Percentiles rank a stretch among this genome's conserved stretches.
phyloP scores from a whole-genome alignment of 2,329 filamentous ascomycete genomes.

The Cladorrhinum sp. region DNA sequence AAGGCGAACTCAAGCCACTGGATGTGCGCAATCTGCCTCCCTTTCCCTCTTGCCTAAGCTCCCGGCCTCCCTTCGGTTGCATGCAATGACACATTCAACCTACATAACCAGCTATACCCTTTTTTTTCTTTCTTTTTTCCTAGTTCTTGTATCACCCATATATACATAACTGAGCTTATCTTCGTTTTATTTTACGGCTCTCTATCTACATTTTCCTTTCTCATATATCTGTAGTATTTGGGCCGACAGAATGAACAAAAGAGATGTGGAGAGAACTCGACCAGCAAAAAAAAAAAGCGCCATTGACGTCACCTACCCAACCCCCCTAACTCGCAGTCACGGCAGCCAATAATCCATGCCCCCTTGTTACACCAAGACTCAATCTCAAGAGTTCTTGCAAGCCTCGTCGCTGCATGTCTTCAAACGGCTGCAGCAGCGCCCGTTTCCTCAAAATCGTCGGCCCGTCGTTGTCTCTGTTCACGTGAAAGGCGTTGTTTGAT shows the following conservation, averaged over 20 bases:
- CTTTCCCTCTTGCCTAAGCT: neutral
- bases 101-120: neutral
- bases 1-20: neutral
- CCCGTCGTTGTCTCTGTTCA: too few relatives aligned
- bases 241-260: too few relatives aligned
- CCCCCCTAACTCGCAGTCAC: neutral
- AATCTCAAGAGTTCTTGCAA: neutral
- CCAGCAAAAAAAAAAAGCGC: slow-evolving; percentile 5
- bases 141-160: too few relatives aligned
- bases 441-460: too few relatives aligned
- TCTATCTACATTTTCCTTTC: too few relatives aligned
- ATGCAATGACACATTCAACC: neutral
- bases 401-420: neutral
- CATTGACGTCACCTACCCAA: slow-evolving; percentile 19
- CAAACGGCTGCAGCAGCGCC: neutral
- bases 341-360: neutral
- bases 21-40: neutral
- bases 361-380: neutral
- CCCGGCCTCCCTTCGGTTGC: neutral
- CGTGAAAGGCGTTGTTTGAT: neutral
- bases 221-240: too few relatives aligned
- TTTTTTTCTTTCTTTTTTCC: neutral
- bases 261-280: too few relatives aligned
- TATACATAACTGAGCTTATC: too few relatives aligned
- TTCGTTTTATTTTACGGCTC: too few relatives aligned